A percentile compares a stretch with the other conserved stretches of the same genome.
phyloP scores from a whole-genome alignment of 805 yeast species.

The Ogataea paraovalis region DNA sequence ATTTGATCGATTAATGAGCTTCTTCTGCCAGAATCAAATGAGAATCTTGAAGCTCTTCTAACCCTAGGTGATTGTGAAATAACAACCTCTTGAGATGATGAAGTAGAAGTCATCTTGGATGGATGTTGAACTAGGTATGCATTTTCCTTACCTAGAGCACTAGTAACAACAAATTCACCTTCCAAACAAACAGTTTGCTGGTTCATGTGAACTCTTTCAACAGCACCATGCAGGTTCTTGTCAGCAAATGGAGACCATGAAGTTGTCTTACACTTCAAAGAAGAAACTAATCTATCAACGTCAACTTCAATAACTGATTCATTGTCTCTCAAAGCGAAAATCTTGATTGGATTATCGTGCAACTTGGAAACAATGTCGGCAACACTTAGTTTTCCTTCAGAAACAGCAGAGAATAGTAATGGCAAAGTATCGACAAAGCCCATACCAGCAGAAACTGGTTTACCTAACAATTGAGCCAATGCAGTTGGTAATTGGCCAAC shows the following conservation, averaged over 20 bases:
- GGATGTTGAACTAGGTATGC: slow-evolving; percentile 43
- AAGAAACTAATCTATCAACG: slow-evolving; percentile 60
- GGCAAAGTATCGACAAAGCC: slow-evolving; percentile 83
- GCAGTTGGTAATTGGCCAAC: slow-evolving; percentile 75
- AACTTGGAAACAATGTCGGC: slow-evolving; percentile 69
- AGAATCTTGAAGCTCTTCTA: slow-evolving; percentile 47
- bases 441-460: slow-evolving; percentile 61
- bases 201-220: slow-evolving; percentile 80
- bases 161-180: slow-evolving; percentile 61
- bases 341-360: slow-evolving; percentile 75
- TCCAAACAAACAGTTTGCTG: slow-evolving; percentile 81
- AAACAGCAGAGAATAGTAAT: slow-evolving; percentile 74
- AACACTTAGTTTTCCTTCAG: slow-evolving; percentile 64
- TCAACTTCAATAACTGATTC: slow-evolving; percentile 79
- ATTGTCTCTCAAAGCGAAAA: slow-evolving; percentile 80
- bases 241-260: slow-evolving; percentile 56
- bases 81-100: slow-evolving; percentile 27
- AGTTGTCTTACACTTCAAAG: slow-evolving; percentile 35
- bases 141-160: slow-evolving; percentile 60
- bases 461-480: slow-evolving; percentile 62
- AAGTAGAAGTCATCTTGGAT: slow-evolving; percentile 30
- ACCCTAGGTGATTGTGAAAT: slow-evolving; percentile 30
- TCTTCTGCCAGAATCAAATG: slow-evolving; percentile 40
- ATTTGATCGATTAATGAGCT: slow-evolving; percentile 28
- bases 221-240: slow-evolving; percentile 64